These are phyloP conservation scores for Rubroboletus pulcherrimus DNA, from an alignment of 768 basidiomycete species.

Conservation along the genomic window DNA sequence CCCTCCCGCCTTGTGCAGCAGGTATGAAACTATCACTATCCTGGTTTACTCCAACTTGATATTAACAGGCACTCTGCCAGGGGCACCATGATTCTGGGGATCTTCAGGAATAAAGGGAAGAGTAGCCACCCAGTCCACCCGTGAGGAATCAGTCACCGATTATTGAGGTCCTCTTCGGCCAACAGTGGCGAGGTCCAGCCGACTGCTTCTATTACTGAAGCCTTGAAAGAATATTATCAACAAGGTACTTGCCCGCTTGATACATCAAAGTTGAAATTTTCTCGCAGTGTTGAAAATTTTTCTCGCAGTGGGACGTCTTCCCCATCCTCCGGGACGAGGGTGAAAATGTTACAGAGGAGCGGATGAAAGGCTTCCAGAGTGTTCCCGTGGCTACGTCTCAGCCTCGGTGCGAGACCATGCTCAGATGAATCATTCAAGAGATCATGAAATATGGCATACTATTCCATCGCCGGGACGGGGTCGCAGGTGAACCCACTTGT, in stretches of 20 bases:
- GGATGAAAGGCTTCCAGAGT: not conserved
- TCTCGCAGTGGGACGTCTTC: constrained; percentile 2
- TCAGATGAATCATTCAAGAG: constrained; percentile 7
- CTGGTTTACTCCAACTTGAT: too few relatives aligned
- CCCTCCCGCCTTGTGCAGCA: too few relatives aligned
- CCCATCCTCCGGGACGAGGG: not conserved
- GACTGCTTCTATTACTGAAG: not conserved
- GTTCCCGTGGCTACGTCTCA: not conserved
- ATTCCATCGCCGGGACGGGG: constrained; percentile 7
- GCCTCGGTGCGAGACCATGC: not conserved
- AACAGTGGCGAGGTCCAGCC: not conserved
- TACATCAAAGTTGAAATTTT: constrained; percentile 1
- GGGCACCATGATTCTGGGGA: too few relatives aligned
- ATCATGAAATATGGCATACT: constrained; percentile 6
- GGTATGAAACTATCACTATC: too few relatives aligned
- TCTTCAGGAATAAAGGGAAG: too few relatives aligned
- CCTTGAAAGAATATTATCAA: constrained; percentile 13
- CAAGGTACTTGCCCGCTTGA: constrained; percentile 4
- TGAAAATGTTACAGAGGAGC: not conserved
- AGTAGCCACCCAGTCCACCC: too few relatives aligned
- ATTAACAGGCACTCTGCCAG: too few relatives aligned
- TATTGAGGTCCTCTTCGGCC: too few relatives aligned
- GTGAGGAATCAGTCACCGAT: too few relatives aligned
- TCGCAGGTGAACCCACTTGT: constrained; percentile 2
- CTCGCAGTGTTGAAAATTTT: too few relatives aligned